Evolutionary conservation across 2,329 filamentous ascomycete species (phyloP), one percentile per base, ranked within the genome.

Genomic region (Metarhizium anisopliae): DNA sequence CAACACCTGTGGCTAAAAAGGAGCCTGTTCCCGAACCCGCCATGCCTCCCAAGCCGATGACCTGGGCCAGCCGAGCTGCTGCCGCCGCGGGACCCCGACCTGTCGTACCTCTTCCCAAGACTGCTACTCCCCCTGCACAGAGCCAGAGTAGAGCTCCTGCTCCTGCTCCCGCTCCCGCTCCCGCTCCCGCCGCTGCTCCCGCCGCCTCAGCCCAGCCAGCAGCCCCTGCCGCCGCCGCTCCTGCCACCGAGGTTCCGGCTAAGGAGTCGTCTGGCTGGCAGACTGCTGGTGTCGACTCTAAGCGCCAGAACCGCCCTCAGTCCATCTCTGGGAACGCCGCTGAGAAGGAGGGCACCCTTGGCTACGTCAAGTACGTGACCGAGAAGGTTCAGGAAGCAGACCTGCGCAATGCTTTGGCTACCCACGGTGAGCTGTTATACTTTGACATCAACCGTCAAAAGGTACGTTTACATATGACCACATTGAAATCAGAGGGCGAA

Each of bases 331-430:
- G 77, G 52, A 71, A 78, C 30, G 72, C 75, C n/a, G 68, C 75
- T 50, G 88, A 92, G 66, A 87, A 90, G 66, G 87, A 93, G 60
- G 83, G 83, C 59, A 86, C 86, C 54, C 82, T 91, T 63, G 94
- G 88, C 20, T 97, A 96, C 72, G 90, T 99, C 72, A 96, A 96
- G 79, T 95, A 93, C 65, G 93, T 97, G 52, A 93, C 86, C 52
- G 91, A 95, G 38, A 92, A 91, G 74, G 86, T 99, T 53, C 82
- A 89, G 68, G 81, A 85, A 14, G 82, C 84, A 45, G 83, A 90
- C 50, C 78, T 99, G 58, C 86, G 81, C 70, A 78, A 80, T 54
- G 80, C 83, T 54, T 77, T 99, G 53, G 78, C 84, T 63, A 83
- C 85, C 63, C 91, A 86, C 62, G 87, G 89, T 60, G 81, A 86